Evolutionary conservation across 495 filamentous ascomycete species (phyloP).

Genomic region (Neurospora sp.): DNA sequence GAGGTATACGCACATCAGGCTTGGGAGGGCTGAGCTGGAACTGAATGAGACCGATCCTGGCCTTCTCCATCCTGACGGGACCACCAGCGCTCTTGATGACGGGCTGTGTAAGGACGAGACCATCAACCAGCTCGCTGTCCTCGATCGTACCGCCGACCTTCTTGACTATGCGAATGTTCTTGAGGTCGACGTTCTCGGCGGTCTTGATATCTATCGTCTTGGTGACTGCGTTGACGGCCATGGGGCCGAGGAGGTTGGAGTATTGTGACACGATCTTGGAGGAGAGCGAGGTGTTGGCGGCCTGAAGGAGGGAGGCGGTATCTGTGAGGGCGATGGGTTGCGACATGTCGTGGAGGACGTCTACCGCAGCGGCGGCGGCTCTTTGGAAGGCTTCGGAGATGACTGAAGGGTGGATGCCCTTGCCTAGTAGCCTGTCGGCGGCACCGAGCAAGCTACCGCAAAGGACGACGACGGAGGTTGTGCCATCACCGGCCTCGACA

Average conservation of each 20-base stretch:
- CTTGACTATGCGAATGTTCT: conserved; percentile 94
- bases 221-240: conserved; percentile 92
- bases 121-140: conserved; percentile 95
- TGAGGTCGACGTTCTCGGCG: conserved; percentile 91
- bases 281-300: conserved; percentile 92
- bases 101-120: conserved; percentile 81
- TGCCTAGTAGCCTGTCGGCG: conserved; percentile 76
- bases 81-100: conserved; percentile 92
- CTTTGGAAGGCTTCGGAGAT: conserved; percentile 97
- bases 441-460: conserved; percentile 89
- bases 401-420: conserved; percentile 94
- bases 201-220: conserved; percentile 92
- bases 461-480: conserved; percentile 96
- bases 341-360: conserved; percentile 90
- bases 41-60: conserved; percentile 91
- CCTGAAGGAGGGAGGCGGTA: conserved; percentile 82
- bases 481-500: conserved; percentile 96
- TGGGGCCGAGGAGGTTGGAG: conserved; percentile 81
- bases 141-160: conserved; percentile 98
- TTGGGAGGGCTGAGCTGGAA: conserved; percentile 98
- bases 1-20: conserved; percentile 64
- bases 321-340: conserved; percentile 85
- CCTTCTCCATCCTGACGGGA: conserved; percentile 91
- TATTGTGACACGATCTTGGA: conserved; percentile 98
- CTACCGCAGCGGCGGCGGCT: conserved; percentile 76